Evolutionary conservation across 1,284 basidiomycete genomes (phyloP).

Genomic region (Fomitopsis pinicola): DNA sequence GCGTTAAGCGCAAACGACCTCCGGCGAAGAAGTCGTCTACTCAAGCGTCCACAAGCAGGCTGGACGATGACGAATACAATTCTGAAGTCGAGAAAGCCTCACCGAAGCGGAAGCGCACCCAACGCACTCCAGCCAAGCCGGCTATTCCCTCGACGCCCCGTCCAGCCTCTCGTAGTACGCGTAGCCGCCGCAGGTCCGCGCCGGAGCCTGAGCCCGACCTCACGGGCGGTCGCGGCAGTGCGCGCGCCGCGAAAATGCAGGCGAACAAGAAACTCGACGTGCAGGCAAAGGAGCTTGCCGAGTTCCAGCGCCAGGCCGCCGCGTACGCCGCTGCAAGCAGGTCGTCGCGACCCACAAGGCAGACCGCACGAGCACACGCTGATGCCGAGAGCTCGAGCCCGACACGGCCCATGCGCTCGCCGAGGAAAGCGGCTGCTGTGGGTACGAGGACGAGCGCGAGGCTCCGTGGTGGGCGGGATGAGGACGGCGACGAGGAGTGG

Average conservation of each 20-base stretch:
- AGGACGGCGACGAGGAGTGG: conserved; percentile 61
- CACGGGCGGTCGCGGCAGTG: conserved; percentile 31
- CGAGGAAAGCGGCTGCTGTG: conserved; percentile 30
- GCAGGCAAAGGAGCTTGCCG: conserved; percentile 65
- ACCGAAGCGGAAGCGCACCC: conserved; percentile 24
- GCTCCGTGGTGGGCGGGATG: conserved; percentile 41
- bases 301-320: conserved; percentile 49
- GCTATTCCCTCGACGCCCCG: neutral
- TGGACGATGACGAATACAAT: conserved; percentile 19
- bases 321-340: conserved; percentile 6
- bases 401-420: conserved; percentile 7
- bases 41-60: conserved; percentile 16
- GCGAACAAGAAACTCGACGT: conserved; percentile 64
- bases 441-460: conserved; percentile 68
- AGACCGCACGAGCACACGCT: neutral
- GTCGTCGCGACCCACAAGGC: conserved; percentile 14
- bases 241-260: conserved; percentile 63
- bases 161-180: conserved; percentile 11
- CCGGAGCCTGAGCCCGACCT: conserved; percentile 15
- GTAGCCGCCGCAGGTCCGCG: conserved; percentile 25
- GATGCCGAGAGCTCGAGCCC: neutral
- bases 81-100: conserved; percentile 18
- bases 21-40: conserved; percentile 13
- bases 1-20: conserved; percentile 53
- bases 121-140: conserved; percentile 4